Conservation (phyloP, 208 protist species). For the Leishmania gerbilli region DNA sequence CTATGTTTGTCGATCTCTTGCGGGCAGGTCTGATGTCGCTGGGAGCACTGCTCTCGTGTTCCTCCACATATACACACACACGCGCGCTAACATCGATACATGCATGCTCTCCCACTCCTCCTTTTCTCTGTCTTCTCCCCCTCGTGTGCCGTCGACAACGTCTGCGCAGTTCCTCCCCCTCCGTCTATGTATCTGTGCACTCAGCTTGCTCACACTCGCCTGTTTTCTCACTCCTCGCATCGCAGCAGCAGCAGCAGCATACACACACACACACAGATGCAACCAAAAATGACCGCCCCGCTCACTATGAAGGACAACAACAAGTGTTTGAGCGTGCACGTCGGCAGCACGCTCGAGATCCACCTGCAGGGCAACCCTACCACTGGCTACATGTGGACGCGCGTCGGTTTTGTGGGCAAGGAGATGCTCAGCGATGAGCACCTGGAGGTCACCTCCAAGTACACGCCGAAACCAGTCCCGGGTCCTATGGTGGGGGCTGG, state of each 20-base stretch:
- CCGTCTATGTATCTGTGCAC: not conserved
- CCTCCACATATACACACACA: not conserved
- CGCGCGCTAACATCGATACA: not conserved
- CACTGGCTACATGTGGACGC: constrained; percentile 70
- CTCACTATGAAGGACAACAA: constrained; percentile 34
- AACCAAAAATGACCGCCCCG: constrained; percentile 2
- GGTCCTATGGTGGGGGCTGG: constrained; percentile 41
- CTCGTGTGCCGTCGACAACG: not conserved
- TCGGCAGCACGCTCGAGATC: constrained; percentile 38
- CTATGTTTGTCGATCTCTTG: not conserved
- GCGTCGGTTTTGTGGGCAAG: constrained; percentile 25
- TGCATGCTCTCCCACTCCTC: not conserved
- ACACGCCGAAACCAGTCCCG: not conserved
- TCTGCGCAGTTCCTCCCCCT: not conserved
- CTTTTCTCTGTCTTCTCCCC: not conserved
- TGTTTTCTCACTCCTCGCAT: constrained; percentile 3
- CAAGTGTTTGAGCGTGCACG: constrained; percentile 16
- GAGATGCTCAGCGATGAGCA: constrained; percentile 25
- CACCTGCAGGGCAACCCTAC: constrained; percentile 64
- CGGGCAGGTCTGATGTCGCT: not conserved
- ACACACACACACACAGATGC: constrained; percentile 8
- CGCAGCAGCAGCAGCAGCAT: not conserved
- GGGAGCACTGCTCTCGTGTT: too few relatives aligned
- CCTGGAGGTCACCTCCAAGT: constrained; percentile 23
- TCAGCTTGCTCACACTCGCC: not conserved